Evolutionary conservation across 345 rosid species (phyloP).

Genomic region (Camelina sativa): DNA sequence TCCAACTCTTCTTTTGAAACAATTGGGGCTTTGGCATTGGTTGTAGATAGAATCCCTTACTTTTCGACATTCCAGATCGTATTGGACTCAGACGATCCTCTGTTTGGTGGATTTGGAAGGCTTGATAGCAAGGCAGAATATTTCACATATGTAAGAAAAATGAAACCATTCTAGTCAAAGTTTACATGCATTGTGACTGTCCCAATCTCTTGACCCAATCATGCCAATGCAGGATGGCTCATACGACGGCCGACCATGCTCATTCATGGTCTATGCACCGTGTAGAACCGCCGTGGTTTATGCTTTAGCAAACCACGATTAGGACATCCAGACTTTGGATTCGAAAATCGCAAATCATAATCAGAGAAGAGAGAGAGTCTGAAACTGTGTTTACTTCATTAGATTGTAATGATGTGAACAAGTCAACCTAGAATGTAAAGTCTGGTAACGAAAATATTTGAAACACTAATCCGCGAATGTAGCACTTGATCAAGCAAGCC

Average conservation of each 20-base stretch:
- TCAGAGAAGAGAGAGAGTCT: slow-evolving; percentile 8
- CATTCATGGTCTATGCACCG: slow-evolving; percentile 86
- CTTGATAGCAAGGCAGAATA: slow-evolving; percentile 64
- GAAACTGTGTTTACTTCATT: background rate
- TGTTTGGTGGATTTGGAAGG: slow-evolving; percentile 81
- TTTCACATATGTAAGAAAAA: slow-evolving; percentile 72
- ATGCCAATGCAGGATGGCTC: slow-evolving; percentile 69
- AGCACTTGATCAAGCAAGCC: slow-evolving; percentile 4
- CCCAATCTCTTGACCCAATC: slow-evolving; percentile 23
- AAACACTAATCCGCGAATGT: slow-evolving; percentile 19
- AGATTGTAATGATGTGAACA: slow-evolving; percentile 19
- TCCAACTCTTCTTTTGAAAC: slow-evolving; percentile 4
- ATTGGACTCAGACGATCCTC: slow-evolving; percentile 79
- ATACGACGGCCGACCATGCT: slow-evolving; percentile 68
- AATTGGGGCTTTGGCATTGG: background rate
- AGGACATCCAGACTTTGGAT: slow-evolving; percentile 1
- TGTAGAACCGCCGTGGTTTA: slow-evolving; percentile 85
- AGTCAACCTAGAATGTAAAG: slow-evolving; percentile 23
- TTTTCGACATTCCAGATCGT: slow-evolving; percentile 54
- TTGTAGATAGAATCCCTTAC: background rate
- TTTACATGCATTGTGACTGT: background rate
- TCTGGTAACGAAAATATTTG: slow-evolving; percentile 22
- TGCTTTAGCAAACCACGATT: slow-evolving; percentile 61
- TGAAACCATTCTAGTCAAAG: slow-evolving; percentile 9
- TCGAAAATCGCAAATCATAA: slow-evolving; percentile 6